Evolutionary conservation across 116 monocot genomes (phyloP), one percentile per base, ranked within the genome.

Genomic region (Trichopus zeylanicus): DNA sequence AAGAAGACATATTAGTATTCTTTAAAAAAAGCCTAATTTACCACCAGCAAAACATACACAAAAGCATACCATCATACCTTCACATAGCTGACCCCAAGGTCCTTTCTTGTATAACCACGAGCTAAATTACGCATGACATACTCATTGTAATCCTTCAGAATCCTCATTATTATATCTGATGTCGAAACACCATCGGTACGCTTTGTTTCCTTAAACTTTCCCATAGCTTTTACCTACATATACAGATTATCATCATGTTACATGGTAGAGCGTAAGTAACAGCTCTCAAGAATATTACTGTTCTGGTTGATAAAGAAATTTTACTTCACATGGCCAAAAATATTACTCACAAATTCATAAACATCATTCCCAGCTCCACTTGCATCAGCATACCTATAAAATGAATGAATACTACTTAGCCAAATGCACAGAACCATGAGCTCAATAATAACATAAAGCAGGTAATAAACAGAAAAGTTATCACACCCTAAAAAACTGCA

Each of bases 81-180:
- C 53, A 82, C 86, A 72, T 82, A 91, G 73, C 90, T 81, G 20
- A 90, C 84, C 11, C 91, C 91, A 42, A 91, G 81, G 48, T 91
- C 91, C 68, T 91, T 80, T 33, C 91, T 69, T 55, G 82, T 60
- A 69, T 91, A 91, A 23, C 91, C 91, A 61, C 86, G 79, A 4
- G 91, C 82, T 48, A 91, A 72, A 67, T 91, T 91, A 6, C 91
- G 91, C 80, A 77, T 91, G 2, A 91, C 80, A 77, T 82, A 91
- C 62, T 91, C 63, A 53, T 91, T 83, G 39, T 91, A 91, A 46
- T 86, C 86, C 54, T 83, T 91, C 9, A 91, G 64, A 15, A 91
- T 91, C 73, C 80, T 77, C 91, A 91, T 86, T 60, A 86, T 91
- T 7, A 91, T 27, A 55, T 91, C 91, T n/a, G 91, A 91, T 26